phyloP scores from a whole-genome alignment of 2,329 filamentous ascomycete genomes.

The Arthroderma sp. region DNA sequence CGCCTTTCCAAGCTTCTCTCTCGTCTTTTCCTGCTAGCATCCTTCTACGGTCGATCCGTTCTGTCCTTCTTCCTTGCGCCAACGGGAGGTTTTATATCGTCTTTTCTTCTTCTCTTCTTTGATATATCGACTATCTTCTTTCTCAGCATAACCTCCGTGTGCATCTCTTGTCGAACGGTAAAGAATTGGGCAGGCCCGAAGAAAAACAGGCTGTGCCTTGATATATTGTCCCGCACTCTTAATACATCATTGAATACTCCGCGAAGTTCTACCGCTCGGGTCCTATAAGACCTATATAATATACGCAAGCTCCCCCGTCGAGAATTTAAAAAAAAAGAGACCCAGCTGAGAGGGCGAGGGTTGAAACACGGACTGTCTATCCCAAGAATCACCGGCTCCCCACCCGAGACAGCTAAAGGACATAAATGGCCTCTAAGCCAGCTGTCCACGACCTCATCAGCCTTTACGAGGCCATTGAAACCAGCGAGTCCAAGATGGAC shows the following conservation, averaged over 20 bases:
- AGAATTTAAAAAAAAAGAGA: background rate
- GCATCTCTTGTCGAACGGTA: background rate
- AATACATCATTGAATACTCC: background rate
- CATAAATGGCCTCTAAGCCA: conserved; percentile 10
- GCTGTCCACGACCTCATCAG: conserved; percentile 16
- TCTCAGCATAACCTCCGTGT: conserved; percentile 1
- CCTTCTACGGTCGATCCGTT: background rate
- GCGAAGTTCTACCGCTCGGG: background rate
- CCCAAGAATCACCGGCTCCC: background rate
- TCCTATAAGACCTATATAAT: background rate
- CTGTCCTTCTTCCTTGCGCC: background rate
- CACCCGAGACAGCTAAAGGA: background rate
- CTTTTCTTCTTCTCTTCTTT: background rate
- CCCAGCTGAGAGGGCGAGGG: background rate
- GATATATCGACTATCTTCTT: background rate
- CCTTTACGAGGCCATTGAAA: conserved; percentile 17
- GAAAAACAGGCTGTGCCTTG: background rate
- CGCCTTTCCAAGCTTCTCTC: background rate
- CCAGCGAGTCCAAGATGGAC: conserved; percentile 9
- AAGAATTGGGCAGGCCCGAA: background rate
- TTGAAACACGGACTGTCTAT: background rate
- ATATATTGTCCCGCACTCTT: background rate
- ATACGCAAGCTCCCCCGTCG: background rate
- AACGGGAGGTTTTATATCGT: background rate
- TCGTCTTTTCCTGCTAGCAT: background rate